Evolutionary conservation across 768 basidiomycete species (phyloP).

Genomic region (Thelephora ganbajun): DNA sequence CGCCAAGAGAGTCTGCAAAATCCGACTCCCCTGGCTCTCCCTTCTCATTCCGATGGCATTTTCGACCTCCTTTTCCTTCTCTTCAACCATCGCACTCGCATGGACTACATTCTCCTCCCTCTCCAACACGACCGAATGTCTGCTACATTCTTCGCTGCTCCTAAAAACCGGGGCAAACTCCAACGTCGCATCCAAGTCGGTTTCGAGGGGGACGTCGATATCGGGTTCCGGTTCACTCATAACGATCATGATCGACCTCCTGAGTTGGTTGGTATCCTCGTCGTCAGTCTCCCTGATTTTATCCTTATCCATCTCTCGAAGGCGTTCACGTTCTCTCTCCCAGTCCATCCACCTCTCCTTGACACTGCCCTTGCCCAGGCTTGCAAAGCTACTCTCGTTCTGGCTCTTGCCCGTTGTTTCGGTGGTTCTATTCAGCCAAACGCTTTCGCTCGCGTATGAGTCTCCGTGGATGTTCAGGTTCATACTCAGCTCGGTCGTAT

Average conservation of each 20-base stretch:
- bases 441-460: neutral
- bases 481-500: too few relatives aligned
- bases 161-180: too few relatives aligned
- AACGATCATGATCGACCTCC: constrained; percentile 16
- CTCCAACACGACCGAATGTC: constrained; percentile 4
- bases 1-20: too few relatives aligned
- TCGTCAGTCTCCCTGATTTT: constrained; percentile 34
- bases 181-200: too few relatives aligned
- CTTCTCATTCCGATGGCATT: too few relatives aligned
- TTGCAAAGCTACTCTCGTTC: constrained; percentile 5
- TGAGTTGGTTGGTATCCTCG: constrained; percentile 23
- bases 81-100: constrained; percentile 14
- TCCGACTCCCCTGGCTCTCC: too few relatives aligned
- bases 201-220: too few relatives aligned
- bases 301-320: constrained; percentile 59
- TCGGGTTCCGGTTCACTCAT: constrained; percentile 9
- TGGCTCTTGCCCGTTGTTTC: neutral
- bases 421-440: neutral
- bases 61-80: constrained; percentile 6
- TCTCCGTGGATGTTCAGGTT: neutral
- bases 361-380: constrained; percentile 13
- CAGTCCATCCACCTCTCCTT: constrained; percentile 60
- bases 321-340: constrained; percentile 56
- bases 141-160: too few relatives aligned
- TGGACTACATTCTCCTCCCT: constrained; percentile 14